A percentile compares a stretch with the other conserved stretches of the same genome.
phyloP scores from a whole-genome alignment of 306 rosid species.

The Ziziphus jujuba region DNA sequence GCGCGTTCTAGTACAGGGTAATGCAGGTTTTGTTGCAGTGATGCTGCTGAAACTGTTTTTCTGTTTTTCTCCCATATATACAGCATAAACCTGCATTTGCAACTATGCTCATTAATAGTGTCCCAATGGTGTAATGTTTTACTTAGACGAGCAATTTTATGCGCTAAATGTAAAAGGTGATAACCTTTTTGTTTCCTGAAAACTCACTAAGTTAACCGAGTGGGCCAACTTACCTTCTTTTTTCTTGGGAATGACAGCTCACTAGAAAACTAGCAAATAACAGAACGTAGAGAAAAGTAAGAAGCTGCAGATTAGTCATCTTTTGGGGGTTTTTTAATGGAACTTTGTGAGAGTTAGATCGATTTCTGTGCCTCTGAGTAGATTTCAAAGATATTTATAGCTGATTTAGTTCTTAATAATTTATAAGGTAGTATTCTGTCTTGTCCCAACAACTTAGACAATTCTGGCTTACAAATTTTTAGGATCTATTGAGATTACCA shows the following conservation, averaged over 20 bases:
- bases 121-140: not conserved
- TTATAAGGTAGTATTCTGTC: too few species aligned
- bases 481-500: too few species aligned
- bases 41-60: not conserved
- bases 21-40: not conserved
- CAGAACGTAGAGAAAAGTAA: not conserved
- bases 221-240: not conserved
- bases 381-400: not conserved
- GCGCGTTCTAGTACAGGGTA: constrained; percentile 8
- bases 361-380: too few species aligned
- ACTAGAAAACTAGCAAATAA: not conserved
- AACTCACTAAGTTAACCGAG: not conserved
- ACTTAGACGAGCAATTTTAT: not conserved
- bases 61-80: constrained; percentile 17
- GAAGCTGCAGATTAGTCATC: not conserved
- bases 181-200: not conserved
- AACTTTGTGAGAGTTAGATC: too few species aligned
- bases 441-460: too few species aligned
- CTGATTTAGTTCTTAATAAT: not conserved
- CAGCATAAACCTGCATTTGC: constrained; percentile 12
- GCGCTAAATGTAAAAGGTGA: not conserved
- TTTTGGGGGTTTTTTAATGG: not conserved
- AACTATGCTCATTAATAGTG: not conserved
- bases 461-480: too few species aligned
- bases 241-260: constrained; percentile 9